Percentiles rank a stretch among this genome's conserved stretches.
These are phyloP conservation scores for Exophiala viscosa DNA, from an alignment of 2,329 filamentous ascomycete species.

Conservation along the genomic window DNA sequence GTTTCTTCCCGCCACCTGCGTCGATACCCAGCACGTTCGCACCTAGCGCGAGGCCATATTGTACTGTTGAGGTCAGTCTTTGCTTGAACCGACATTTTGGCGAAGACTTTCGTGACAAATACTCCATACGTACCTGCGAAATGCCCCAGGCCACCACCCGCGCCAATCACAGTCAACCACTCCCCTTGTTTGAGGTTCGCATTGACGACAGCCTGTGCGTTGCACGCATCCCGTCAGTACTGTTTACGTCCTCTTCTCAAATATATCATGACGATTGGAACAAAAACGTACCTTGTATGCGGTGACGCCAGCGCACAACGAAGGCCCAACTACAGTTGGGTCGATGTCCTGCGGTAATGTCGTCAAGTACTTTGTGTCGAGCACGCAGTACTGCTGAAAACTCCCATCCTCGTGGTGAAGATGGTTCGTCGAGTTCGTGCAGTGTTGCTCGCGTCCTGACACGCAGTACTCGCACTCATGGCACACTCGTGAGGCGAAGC, in stretches of 20 bases:
- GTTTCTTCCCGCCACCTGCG: slow-evolving; percentile 37
- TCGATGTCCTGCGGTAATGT: slow-evolving; percentile 43
- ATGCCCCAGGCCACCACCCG: slow-evolving; percentile 46
- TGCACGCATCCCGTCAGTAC: slow-evolving; percentile 1
- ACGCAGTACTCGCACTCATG: slow-evolving; percentile 44
- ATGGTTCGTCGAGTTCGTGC: slow-evolving; percentile 42
- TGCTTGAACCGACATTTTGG: background rate
- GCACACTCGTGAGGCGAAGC: slow-evolving; percentile 43
- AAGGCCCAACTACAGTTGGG: slow-evolving; percentile 40
- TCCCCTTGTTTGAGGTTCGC: slow-evolving; percentile 39
- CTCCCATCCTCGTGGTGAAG: slow-evolving; percentile 46
- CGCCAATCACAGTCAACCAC: slow-evolving; percentile 45
- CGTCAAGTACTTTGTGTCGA: slow-evolving; percentile 45
- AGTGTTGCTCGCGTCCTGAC: slow-evolving; percentile 41
- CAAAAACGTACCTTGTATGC: slow-evolving; percentile 39
- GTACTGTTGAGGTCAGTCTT: slow-evolving; percentile 32
- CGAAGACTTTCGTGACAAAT: background rate
- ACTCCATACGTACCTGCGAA: slow-evolving; percentile 35
- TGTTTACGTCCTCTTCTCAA: too few relatives aligned
- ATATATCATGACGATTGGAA: background rate
- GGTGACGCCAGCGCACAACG: slow-evolving; percentile 45
- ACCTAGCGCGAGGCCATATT: slow-evolving; percentile 43
- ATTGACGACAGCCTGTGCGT: slow-evolving; percentile 40
- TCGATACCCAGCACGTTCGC: slow-evolving; percentile 44
- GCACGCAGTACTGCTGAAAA: slow-evolving; percentile 44